Percentiles rank a stretch among this genome's conserved stretches.
phyloP scores from a whole-genome alignment of 139 green algal genomes.

The Tetraselmis striata region DNA sequence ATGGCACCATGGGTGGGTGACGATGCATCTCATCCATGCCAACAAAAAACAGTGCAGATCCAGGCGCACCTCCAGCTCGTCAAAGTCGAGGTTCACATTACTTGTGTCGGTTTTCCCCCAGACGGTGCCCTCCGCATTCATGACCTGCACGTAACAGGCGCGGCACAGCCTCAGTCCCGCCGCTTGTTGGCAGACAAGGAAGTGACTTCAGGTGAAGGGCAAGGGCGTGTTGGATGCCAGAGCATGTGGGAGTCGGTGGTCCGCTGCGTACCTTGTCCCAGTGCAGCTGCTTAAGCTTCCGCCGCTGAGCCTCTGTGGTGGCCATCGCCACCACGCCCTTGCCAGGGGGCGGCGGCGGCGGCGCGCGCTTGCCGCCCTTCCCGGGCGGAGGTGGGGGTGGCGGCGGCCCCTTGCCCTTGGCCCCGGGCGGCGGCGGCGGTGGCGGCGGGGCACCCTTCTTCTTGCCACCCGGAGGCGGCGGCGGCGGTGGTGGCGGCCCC shows the following conservation, averaged over 20 bases:
- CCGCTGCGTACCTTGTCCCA: constrained; percentile 69
- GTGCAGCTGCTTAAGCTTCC: constrained; percentile 73
- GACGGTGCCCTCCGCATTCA: constrained; percentile 39
- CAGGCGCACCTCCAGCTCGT: constrained; percentile 63
- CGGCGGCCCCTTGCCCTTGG: constrained; percentile 25
- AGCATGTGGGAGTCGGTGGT: too few species aligned
- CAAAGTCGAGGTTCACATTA: constrained; percentile 42
- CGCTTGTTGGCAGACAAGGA: too few species aligned
- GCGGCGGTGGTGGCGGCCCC: constrained; percentile 18
- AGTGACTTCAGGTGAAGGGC: too few species aligned
- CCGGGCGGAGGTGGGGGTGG: constrained; percentile 38
- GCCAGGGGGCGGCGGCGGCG: constrained; percentile 19
- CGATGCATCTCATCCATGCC: too few species aligned
- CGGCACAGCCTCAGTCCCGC: too few species aligned
- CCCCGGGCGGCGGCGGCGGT: constrained; percentile 21
- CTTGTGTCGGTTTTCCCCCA: constrained; percentile 39
- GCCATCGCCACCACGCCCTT: constrained; percentile 14
- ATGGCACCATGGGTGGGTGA: too few species aligned
- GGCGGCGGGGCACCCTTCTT: background rate
- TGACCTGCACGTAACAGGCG: too few species aligned
- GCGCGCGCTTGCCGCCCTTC: constrained; percentile 6
- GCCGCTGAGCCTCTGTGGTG: constrained; percentile 35
- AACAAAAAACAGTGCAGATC: too few species aligned
- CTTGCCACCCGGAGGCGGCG: constrained; percentile 15
- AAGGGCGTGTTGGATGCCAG: too few species aligned